Base-by-base conservation (phyloP, 371 early-diverging fungal species). In the Mucor irregularis region DNA sequence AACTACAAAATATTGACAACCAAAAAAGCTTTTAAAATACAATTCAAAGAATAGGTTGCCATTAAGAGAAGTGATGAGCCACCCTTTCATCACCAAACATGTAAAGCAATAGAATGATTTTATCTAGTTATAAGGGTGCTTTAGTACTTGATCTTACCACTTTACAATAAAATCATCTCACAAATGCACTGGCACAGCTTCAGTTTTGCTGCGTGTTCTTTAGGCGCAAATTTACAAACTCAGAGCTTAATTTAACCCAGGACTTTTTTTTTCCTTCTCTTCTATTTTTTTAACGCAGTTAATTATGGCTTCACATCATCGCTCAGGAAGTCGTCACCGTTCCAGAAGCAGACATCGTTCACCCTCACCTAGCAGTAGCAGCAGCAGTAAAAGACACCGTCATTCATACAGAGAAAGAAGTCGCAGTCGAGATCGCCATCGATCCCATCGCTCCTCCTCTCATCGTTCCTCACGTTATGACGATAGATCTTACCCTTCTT, bases 41-140 rank as follows among this genome's bases (percentile, higher is more conserved):
- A 82, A 86, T 19, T 88, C 95, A 14, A 80, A 73, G n/a, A 73
- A 86, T 21, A 86, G 99, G 31, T 63, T 98, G 35, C 80, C 88
- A 19, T 69, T 97, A 29, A 73, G 83, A 3, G 71, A 90, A 17
- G 95, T 98, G 7, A 39, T 62, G 34, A 34, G 42, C 24, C 58
- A 63, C 31, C 53, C 58, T 16, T 58, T 58, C 16, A 58, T 64
- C 16, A 40, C 28, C 5, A 53, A 54, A 29, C 42, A 58, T 19
- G 11, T 37, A 2, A 34, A 44, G 4, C 25, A 10, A 21, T 42
- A 42, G 9, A 25, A 17, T 19, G 4, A 38, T 19, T 38, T 38
- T 35, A n/a, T 14, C n/a, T 35, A 9, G 10, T 24, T 38, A 19
- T 50, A 22, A 30, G 22, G 13, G 37, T 46, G 14, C 31, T 46